Conservation (phyloP, 192 early-diverging fungal species). For the Coemansia sp. region DNA sequence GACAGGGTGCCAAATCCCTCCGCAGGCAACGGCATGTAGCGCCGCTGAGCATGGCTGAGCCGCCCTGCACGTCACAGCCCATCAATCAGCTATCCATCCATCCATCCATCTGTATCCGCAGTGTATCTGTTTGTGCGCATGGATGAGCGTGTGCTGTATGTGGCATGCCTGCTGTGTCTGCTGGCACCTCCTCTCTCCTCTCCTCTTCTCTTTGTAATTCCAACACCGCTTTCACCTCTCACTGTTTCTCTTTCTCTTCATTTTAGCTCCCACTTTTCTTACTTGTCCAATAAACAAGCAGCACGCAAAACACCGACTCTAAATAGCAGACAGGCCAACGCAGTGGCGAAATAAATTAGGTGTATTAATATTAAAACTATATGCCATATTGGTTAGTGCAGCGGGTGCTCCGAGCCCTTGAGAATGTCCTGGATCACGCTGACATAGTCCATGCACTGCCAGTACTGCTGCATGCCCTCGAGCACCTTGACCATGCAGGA, state of each 20-base stretch:
- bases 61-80: constrained; percentile 5
- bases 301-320: not conserved
- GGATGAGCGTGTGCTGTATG: no score
- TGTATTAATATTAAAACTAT: not conserved
- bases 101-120: no score
- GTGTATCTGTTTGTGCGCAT: no score
- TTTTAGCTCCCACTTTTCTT: not conserved
- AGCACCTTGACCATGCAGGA: constrained; percentile 52
- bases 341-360: constrained; percentile 4
- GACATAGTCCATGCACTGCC: constrained; percentile 54
- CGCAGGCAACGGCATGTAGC: no score
- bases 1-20: no score
- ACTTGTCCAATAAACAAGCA: not conserved
- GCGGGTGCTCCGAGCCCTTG: constrained; percentile 41
- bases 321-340: no score
- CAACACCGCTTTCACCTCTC: not conserved
- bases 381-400: constrained; percentile 12
- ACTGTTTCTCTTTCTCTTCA: constrained; percentile 3
- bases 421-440: constrained; percentile 38
- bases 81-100: constrained; percentile 18
- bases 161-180: no score
- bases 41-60: no score
- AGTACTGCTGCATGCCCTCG: constrained; percentile 54
- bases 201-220: no score
- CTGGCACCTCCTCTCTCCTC: no score